phyloP scores from a whole-genome alignment of 148 eudicot species.

The Chenopodium quinoa region DNA sequence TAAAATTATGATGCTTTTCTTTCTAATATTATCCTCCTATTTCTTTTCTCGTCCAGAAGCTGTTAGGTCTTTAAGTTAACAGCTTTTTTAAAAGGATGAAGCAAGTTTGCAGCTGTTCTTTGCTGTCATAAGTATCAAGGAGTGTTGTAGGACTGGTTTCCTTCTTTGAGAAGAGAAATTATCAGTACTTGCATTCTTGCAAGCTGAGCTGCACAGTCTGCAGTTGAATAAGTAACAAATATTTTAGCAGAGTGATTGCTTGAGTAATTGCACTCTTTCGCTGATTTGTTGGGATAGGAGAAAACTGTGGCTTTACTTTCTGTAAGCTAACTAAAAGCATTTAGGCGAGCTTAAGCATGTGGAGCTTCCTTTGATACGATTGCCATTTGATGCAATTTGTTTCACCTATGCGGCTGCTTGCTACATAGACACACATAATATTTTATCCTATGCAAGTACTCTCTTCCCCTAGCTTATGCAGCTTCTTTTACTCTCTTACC shows the following conservation, averaged over 20 bases:
- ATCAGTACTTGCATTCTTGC: not conserved
- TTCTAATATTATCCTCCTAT: not conserved
- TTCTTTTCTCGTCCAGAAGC: not conserved
- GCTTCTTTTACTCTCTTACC: not conserved
- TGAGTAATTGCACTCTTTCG: not conserved
- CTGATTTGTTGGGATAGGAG: not conserved
- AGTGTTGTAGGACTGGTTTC: not conserved
- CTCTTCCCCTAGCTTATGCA: not conserved
- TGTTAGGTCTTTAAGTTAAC: not conserved
- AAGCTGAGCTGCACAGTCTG: not conserved
- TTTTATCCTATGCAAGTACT: too few species aligned
- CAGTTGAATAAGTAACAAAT: not conserved
- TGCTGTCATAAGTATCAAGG: not conserved
- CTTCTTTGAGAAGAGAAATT: not conserved
- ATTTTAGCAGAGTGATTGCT: not conserved
- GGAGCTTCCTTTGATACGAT: not conserved
- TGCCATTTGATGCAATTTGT: not conserved
- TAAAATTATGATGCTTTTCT: not conserved
- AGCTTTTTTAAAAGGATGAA: not conserved
- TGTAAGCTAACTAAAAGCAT: too few species aligned
- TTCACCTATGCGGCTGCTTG: not conserved
- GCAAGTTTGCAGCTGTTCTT: slow-evolving; percentile 1
- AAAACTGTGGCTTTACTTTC: not conserved
- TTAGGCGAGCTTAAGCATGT: not conserved
- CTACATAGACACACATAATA: not conserved